Evolutionary conservation across 768 basidiomycete species (phyloP), one percentile per base, ranked within the genome.

Genomic region (Suillus plorans): DNA sequence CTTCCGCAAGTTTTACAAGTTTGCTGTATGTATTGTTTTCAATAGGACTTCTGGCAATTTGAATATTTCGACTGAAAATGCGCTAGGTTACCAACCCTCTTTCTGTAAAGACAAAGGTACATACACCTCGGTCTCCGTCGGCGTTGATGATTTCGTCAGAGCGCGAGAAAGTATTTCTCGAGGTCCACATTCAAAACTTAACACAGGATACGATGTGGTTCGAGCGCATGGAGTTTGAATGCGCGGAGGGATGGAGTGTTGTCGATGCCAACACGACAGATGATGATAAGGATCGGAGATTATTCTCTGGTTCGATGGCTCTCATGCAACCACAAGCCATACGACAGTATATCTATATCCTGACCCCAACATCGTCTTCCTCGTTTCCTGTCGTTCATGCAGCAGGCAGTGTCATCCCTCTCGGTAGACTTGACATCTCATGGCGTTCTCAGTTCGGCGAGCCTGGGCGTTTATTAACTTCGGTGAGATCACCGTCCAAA

Each of bases 41-140:
- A 31, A 1, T 5, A 8, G 25, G 28, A 4, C 14, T 36, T 25
- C 44, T 36, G 2, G n/a, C 63, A 44, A 44, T 56, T 25, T n/a
- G 5, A 16, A 37, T 36, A 47, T 56, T 22, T 25, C 2, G 13
- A 31, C 41, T 41, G 47, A 18, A 60, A 53, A 37, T 20, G 13
- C 8, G 5, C 18, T 68, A 97, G 94, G 94, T 95, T 31, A 90
- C 89, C n/a, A 96, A 97, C 69, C 96, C 96, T 1, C 80, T 98
- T 16, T 94, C 94, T 0, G 95, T 98, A 64, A 97, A 97, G 77
- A 97, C 95, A 16, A 96, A 96, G 75, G 93, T 97, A 0, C 93
- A 97, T 73, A 71, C 81, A 2, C 85, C 92, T 1, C 85, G 84
- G 60, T 89, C 92, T 0, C 89, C 94, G 0, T 85, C 90, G 25